phyloP scores from a whole-genome alignment of 257 asterid genomes.

The Salvia rosmarinus region DNA sequence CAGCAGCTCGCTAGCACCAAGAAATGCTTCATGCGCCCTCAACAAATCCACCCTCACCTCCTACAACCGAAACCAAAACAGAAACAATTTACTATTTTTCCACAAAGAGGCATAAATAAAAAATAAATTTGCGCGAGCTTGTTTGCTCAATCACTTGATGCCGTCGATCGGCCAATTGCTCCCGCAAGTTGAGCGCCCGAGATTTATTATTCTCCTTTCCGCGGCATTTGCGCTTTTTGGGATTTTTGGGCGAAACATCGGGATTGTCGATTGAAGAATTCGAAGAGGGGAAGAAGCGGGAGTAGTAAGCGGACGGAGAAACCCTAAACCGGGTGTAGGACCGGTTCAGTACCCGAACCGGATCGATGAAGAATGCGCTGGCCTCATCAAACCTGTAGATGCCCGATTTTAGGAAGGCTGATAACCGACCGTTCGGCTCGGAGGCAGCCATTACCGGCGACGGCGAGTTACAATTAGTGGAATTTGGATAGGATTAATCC shows the following conservation, averaged over 20 bases:
- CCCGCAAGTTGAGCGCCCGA: slow-evolving; percentile 58
- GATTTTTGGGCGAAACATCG: not conserved
- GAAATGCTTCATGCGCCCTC: slow-evolving; percentile 73
- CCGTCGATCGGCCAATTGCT: slow-evolving; percentile 75
- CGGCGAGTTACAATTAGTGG: not conserved
- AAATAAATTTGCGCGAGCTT: not conserved
- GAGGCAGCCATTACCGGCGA: slow-evolving; percentile 47
- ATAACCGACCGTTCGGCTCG: slow-evolving; percentile 37
- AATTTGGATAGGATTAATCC: not conserved
- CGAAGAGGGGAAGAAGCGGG: slow-evolving; percentile 67
- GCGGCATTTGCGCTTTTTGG: slow-evolving; percentile 68
- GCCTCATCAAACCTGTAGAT: slow-evolving; percentile 48
- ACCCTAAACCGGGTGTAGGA: slow-evolving; percentile 69
- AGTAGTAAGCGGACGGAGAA: slow-evolving; percentile 68
- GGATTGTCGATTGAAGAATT: slow-evolving; percentile 25
- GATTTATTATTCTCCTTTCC: slow-evolving; percentile 45
- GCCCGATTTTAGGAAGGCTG: slow-evolving; percentile 55
- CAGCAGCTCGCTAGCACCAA: slow-evolving; percentile 53
- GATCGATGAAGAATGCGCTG: slow-evolving; percentile 63
- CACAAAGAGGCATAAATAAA: not conserved
- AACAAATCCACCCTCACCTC: slow-evolving; percentile 57
- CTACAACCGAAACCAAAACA: slow-evolving; percentile 42
- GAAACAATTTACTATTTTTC: not conserved
- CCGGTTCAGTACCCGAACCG: slow-evolving; percentile 78
- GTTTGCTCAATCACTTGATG: slow-evolving; percentile 58